Evolutionary conservation across 768 basidiomycete genomes (phyloP).

Genomic region (Termitomyces heimii): DNA sequence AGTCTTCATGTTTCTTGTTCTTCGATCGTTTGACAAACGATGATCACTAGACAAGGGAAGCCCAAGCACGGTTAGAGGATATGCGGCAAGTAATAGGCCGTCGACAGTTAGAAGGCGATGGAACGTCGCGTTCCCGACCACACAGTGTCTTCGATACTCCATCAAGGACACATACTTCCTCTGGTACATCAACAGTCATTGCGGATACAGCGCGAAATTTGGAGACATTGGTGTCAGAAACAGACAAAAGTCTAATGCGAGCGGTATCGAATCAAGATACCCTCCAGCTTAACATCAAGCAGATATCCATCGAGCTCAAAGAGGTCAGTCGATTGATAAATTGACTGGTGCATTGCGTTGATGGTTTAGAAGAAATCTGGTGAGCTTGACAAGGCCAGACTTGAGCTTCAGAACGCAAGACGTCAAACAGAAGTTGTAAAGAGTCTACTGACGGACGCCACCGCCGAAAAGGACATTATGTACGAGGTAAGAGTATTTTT

Average conservation of each 20-base stretch:
- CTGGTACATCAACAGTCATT: slow-evolving; percentile 15
- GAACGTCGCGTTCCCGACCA: slow-evolving; percentile 41
- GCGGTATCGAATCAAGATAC: slow-evolving; percentile 50
- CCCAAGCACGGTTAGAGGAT: slow-evolving; percentile 75
- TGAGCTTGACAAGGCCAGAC: slow-evolving; percentile 57
- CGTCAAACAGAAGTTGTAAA: slow-evolving; percentile 79
- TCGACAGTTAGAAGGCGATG: slow-evolving; percentile 41
- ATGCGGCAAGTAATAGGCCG: slow-evolving; percentile 71
- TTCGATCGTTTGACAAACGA: not conserved
- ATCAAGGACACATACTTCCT: slow-evolving; percentile 7
- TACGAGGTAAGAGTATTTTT: slow-evolving; percentile 59
- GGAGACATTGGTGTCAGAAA: slow-evolving; percentile 48
- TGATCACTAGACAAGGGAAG: slow-evolving; percentile 55
- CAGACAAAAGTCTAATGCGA: slow-evolving; percentile 48
- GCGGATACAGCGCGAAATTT: slow-evolving; percentile 38
- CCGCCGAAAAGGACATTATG: slow-evolving; percentile 88
- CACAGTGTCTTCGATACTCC: slow-evolving; percentile 32
- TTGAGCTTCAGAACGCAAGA: slow-evolving; percentile 63
- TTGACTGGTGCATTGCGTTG: not conserved
- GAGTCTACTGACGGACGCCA: slow-evolving; percentile 68
- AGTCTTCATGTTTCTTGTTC: slow-evolving; percentile 9
- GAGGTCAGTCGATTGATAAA: slow-evolving; percentile 37
- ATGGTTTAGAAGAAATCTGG: slow-evolving; percentile 37
- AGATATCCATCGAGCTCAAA: slow-evolving; percentile 44
- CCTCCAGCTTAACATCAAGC: slow-evolving; percentile 45